Percentiles rank a stretch among this genome's conserved stretches.
Conservation (phyloP, 306 rosid species). For the Gastrolobium villosum region DNA sequence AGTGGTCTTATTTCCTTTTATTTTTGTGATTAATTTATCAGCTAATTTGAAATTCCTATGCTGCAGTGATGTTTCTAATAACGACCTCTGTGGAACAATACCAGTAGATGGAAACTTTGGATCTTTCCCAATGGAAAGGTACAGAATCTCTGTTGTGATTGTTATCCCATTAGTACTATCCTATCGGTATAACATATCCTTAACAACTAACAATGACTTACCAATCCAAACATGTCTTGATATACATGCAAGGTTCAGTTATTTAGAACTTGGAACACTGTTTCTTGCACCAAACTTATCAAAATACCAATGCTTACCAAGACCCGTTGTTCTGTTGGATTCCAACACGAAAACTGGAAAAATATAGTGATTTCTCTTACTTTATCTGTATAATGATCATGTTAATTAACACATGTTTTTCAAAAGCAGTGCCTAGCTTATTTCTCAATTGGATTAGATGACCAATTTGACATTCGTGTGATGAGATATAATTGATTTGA, state of each 20-base stretch:
- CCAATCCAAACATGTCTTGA: background rate
- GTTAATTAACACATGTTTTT: too few relatives aligned
- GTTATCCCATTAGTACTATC: background rate
- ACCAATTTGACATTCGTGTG: background rate
- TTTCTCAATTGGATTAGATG: conserved; percentile 1
- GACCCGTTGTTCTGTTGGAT: background rate
- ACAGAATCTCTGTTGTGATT: conserved; percentile 23
- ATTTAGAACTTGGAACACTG: background rate
- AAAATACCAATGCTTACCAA: background rate
- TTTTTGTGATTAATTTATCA: conserved; percentile 16
- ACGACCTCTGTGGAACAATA: conserved; percentile 91
- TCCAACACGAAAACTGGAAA: conserved; percentile 29
- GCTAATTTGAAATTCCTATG: conserved; percentile 22
- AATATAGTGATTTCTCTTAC: background rate
- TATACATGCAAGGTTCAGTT: conserved; percentile 10
- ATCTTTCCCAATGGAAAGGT: conserved; percentile 88
- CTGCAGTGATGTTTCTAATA: conserved; percentile 92
- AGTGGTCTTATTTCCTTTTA: background rate
- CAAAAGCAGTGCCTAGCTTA: background rate
- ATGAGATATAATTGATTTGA: conserved; percentile 5
- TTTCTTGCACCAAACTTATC: conserved; percentile 7
- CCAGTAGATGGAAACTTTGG: conserved; percentile 93
- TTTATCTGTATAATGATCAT: conserved; percentile 19
- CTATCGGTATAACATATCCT: background rate
- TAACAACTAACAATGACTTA: background rate